A percentile compares a stretch with the other conserved stretches of the same genome.
Conservation (phyloP, 352 stramenopile genomes). For the Elongisporangium prolatum region DNA sequence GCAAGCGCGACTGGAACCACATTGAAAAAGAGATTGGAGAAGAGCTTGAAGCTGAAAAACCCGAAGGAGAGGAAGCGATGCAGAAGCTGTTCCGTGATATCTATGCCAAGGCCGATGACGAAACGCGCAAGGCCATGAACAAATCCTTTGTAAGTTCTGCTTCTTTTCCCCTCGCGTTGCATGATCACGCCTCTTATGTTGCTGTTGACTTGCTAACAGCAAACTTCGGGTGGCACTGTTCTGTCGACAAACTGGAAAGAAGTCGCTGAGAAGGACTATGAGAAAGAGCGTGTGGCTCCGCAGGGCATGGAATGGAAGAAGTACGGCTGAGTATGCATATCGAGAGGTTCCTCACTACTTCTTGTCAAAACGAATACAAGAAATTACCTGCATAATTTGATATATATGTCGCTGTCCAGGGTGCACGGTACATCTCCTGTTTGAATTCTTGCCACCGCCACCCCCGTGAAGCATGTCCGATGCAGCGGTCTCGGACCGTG, state of each 20-base stretch:
- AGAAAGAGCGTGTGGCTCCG: conserved; percentile 79
- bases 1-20: conserved; percentile 82
- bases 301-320: conserved; percentile 92
- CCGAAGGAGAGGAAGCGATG: conserved; percentile 89
- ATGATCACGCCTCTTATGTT: background rate
- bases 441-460: background rate
- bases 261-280: conserved; percentile 87
- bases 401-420: background rate
- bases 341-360: background rate
- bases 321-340: conserved; percentile 30
- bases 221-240: conserved; percentile 91
- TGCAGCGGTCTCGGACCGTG: background rate
- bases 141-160: conserved; percentile 84
- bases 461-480: background rate
- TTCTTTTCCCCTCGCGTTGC: background rate
- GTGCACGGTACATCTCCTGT: background rate
- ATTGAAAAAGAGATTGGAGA: conserved; percentile 80
- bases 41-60: conserved; percentile 84
- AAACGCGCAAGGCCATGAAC: conserved; percentile 90
- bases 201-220: conserved; percentile 23
- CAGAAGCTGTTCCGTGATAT: conserved; percentile 92
- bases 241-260: conserved; percentile 92
- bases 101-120: conserved; percentile 89
- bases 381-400: background rate
- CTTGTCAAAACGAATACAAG: background rate